Percentiles rank a stretch among this genome's conserved stretches.
Conservation (phyloP, 441 rosid genomes). For the Cnidoscolus chayamansa region DNA sequence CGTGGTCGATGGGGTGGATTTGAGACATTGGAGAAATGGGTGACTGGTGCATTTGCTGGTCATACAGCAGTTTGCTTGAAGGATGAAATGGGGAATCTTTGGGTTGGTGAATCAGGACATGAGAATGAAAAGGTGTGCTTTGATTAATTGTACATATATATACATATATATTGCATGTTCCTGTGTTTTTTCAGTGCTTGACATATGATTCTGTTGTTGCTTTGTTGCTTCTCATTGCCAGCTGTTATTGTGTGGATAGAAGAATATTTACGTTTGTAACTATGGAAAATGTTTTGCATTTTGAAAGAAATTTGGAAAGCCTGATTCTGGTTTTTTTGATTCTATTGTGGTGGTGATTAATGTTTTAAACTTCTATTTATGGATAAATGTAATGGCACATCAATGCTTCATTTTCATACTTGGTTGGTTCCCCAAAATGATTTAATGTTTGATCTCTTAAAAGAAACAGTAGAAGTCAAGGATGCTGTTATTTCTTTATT, state of each 20-base stretch:
- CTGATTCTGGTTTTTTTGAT: background rate
- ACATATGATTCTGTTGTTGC: background rate
- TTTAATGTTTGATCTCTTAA: background rate
- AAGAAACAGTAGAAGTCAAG: background rate
- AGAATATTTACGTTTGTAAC: background rate
- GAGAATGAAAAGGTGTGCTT: conserved; percentile 81
- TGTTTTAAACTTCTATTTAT: background rate
- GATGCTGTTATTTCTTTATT: background rate
- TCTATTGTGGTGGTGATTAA: background rate
- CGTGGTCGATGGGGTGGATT: conserved; percentile 98
- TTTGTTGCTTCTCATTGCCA: background rate
- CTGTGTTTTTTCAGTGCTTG: background rate
- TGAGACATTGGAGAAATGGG: conserved; percentile 98
- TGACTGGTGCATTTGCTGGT: conserved; percentile 97
- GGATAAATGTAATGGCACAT: background rate
- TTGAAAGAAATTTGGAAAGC: conserved; percentile 8
- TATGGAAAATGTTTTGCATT: background rate
- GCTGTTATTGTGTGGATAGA: background rate
- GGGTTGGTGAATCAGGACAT: conserved; percentile 99
- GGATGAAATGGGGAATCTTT: conserved; percentile 80
- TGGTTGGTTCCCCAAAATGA: background rate
- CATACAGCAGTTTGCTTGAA: conserved; percentile 96
- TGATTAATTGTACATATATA: background rate
- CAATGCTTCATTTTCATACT: background rate
- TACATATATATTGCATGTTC: background rate